Evolutionary conservation across 225 moss, liverwort and hornwort genomes (phyloP).

Genomic region (Physcomitrellopsis africana): DNA sequence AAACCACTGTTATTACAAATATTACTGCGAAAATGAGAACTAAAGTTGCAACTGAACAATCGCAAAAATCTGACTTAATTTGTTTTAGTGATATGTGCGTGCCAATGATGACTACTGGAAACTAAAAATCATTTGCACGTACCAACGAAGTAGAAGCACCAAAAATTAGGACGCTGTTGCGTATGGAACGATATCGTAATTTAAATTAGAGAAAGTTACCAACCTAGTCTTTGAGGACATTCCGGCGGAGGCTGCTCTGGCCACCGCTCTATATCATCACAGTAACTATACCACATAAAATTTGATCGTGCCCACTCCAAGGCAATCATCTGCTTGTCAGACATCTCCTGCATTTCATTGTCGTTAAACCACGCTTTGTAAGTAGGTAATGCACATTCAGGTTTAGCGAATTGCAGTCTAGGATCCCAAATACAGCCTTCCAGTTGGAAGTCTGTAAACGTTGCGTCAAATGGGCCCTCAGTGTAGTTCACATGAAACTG

Average conservation of each 20-base stretch:
- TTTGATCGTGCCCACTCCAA: constrained; percentile 78
- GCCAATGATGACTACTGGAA: background rate
- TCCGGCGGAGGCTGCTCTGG: constrained; percentile 62
- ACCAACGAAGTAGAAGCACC: no score
- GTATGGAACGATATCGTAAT: background rate
- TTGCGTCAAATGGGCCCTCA: constrained; percentile 72
- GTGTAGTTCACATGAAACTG: constrained; percentile 80
- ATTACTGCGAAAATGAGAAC: background rate
- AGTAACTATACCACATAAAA: constrained; percentile 88
- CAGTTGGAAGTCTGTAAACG: constrained; percentile 69
- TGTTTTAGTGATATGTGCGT: background rate
- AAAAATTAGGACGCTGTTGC: no score
- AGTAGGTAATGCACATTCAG: constrained; percentile 56
- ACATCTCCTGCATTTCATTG: constrained; percentile 55
- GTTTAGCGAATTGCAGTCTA: constrained; percentile 47
- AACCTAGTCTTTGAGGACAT: constrained; percentile 54
- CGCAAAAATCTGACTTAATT: background rate
- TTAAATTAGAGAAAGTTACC: constrained; percentile 6
- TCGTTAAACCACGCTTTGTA: constrained; percentile 54
- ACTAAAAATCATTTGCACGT: background rate
- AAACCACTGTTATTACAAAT: constrained; percentile 12
- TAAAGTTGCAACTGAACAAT: background rate
- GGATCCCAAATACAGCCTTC: constrained; percentile 89
- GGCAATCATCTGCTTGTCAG: constrained; percentile 58
- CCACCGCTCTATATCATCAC: constrained; percentile 72